Evolutionary conservation across 2,329 filamentous ascomycete species (phyloP).

Genomic region (Alternaria angustiovoidea): DNA sequence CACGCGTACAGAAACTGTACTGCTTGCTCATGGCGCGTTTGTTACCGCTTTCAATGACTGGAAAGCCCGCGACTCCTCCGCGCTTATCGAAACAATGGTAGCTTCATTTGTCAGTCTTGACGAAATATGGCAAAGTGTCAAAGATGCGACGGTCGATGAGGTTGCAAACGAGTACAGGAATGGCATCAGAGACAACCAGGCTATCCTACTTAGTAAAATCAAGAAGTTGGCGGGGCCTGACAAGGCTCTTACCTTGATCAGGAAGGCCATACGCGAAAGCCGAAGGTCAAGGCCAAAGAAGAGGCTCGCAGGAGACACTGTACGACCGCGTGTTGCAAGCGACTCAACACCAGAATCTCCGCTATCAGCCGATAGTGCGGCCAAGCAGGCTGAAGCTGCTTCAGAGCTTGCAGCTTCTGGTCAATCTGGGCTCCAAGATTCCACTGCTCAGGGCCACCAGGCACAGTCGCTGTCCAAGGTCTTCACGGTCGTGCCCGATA

Average conservation of each 20-base stretch:
- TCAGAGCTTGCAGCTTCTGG: constrained; percentile 41
- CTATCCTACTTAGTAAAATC: constrained; percentile 80
- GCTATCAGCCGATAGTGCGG: constrained; percentile 36
- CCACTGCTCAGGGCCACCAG: constrained; percentile 42
- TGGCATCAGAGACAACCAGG: constrained; percentile 81
- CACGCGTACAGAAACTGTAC: constrained; percentile 68
- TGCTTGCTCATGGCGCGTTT: constrained; percentile 76
- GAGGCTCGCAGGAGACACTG: constrained; percentile 71
- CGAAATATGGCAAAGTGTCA: constrained; percentile 83
- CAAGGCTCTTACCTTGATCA: constrained; percentile 74
- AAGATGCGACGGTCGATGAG: constrained; percentile 75
- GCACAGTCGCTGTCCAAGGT: constrained; percentile 59
- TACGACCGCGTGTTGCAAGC: constrained; percentile 72
- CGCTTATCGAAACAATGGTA: constrained; percentile 84
- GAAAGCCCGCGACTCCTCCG: constrained; percentile 81
- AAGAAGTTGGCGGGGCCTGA: constrained; percentile 78
- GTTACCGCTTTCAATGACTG: constrained; percentile 82
- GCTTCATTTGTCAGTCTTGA: constrained; percentile 85
- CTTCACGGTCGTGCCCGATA: constrained; percentile 72
- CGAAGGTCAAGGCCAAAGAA: constrained; percentile 70
- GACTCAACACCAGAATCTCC: constrained; percentile 41
- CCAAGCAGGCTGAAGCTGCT: constrained; percentile 49
- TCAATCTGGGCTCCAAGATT: constrained; percentile 12
- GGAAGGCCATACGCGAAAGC: constrained; percentile 76
- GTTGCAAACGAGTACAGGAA: constrained; percentile 79